Evolutionary conservation across 805 yeast species (phyloP).

Genomic region (Wickerhamomyces rabaulensis): DNA sequence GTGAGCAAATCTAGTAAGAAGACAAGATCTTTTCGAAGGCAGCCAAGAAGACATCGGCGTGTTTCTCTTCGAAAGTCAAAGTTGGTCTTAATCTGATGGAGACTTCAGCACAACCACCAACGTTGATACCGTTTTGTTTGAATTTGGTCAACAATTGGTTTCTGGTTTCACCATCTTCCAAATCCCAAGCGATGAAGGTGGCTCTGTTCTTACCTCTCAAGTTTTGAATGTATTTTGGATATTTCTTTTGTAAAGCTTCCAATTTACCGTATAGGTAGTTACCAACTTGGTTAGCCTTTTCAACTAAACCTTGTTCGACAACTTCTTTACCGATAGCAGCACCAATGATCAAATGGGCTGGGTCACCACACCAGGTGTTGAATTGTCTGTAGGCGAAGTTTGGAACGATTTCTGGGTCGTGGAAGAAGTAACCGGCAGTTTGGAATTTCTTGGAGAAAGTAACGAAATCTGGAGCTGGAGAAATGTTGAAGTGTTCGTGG

Average conservation of each 20-base stretch:
- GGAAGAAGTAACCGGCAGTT: slow-evolving; percentile 83
- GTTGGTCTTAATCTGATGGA: slow-evolving; percentile 82
- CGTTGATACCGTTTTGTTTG: slow-evolving; percentile 64
- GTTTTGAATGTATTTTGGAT: slow-evolving; percentile 47
- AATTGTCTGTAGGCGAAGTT: slow-evolving; percentile 80
- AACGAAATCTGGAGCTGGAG: slow-evolving; percentile 76
- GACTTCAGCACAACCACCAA: slow-evolving; percentile 80
- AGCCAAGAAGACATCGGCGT: slow-evolving; percentile 61
- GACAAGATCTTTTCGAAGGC: slow-evolving; percentile 32
- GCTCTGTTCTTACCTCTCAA: slow-evolving; percentile 74
- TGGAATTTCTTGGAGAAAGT: slow-evolving; percentile 88
- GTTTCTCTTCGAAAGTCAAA: slow-evolving; percentile 71
- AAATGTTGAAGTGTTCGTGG: slow-evolving; percentile 75
- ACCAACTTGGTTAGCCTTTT: slow-evolving; percentile 57
- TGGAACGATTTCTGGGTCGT: slow-evolving; percentile 68
- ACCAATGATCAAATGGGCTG: slow-evolving; percentile 72
- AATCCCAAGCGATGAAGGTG: slow-evolving; percentile 80
- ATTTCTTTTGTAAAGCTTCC: slow-evolving; percentile 44
- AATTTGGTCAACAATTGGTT: slow-evolving; percentile 55
- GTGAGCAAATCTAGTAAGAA: neutral
- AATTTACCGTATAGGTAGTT: slow-evolving; percentile 57
- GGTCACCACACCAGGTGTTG: slow-evolving; percentile 94
- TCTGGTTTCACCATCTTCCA: slow-evolving; percentile 49
- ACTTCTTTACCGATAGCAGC: slow-evolving; percentile 69
- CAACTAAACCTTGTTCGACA: slow-evolving; percentile 51